Percentiles rank a stretch among this genome's conserved stretches.
Conservation (phyloP, 768 basidiomycete genomes). For the Amanita thiersii region DNA sequence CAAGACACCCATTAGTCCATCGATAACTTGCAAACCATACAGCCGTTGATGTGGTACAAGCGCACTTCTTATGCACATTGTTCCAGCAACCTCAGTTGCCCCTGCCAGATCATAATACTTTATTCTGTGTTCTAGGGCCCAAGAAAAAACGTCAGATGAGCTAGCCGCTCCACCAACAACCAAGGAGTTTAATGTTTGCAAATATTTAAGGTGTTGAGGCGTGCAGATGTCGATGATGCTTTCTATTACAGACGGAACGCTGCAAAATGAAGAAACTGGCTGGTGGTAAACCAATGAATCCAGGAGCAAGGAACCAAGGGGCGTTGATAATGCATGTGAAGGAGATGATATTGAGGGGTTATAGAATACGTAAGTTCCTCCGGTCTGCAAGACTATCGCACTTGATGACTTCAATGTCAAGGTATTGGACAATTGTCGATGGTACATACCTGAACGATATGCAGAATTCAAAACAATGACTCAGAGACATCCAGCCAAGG, state of each 20-base stretch:
- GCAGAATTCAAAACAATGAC: neutral
- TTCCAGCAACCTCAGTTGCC: neutral
- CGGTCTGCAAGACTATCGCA: neutral
- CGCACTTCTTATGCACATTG: neutral
- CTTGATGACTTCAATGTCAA: neutral
- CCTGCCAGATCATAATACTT: neutral
- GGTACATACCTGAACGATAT: neutral
- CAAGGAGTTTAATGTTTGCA: neutral
- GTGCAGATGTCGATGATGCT: neutral
- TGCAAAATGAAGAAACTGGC: neutral
- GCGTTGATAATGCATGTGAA: neutral
- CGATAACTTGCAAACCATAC: neutral
- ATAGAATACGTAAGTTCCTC: neutral
- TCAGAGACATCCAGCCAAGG: neutral
- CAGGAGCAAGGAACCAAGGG: neutral
- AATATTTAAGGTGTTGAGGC: neutral
- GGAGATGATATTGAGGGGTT: neutral
- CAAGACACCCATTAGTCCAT: neutral
- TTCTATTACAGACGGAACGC: neutral
- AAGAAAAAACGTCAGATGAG: neutral
- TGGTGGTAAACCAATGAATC: neutral
- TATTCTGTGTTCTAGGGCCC: neutral
- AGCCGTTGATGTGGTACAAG: neutral
- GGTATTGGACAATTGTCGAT: neutral
- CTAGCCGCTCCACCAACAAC: neutral